These are phyloP conservation scores for Beauveria sp. DNA, from an alignment of 2,329 filamentous ascomycete species.

Conservation along the genomic window DNA sequence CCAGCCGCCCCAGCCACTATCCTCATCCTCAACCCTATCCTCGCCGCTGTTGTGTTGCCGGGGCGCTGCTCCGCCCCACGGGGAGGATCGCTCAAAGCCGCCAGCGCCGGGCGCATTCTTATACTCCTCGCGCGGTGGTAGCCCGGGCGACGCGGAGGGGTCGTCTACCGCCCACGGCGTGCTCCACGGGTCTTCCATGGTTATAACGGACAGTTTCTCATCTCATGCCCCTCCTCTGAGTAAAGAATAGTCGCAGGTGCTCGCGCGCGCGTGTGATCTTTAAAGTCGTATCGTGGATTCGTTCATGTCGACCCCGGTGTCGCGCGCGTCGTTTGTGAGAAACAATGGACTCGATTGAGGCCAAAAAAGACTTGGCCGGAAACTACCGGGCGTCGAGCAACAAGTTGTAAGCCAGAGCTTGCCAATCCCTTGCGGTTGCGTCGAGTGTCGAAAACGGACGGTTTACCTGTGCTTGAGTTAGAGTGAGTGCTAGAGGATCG, in stretches of 20 bases:
- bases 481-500: too few species aligned
- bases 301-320: background rate
- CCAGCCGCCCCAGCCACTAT: constrained; percentile 31
- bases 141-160: constrained; percentile 18
- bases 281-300: background rate
- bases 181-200: constrained; percentile 58
- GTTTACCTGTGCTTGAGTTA: too few species aligned
- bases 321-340: too few species aligned
- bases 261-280: background rate
- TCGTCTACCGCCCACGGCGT: constrained; percentile 47
- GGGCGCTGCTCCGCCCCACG: background rate
- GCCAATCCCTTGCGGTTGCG: too few species aligned
- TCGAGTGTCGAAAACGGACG: too few species aligned
- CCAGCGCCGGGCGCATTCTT: background rate
- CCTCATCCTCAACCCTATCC: constrained; percentile 15
- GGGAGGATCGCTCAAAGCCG: background rate
- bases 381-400: too few species aligned
- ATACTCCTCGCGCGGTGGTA: constrained; percentile 13
- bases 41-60: background rate
- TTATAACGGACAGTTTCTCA: constrained; percentile 13
- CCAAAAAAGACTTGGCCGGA: too few species aligned
- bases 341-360: too few species aligned
- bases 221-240: background rate
- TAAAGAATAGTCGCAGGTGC: background rate
- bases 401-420: too few species aligned